Base-by-base conservation (phyloP, 1,284 basidiomycete species). In the Moesziomyces parantarcticus region DNA sequence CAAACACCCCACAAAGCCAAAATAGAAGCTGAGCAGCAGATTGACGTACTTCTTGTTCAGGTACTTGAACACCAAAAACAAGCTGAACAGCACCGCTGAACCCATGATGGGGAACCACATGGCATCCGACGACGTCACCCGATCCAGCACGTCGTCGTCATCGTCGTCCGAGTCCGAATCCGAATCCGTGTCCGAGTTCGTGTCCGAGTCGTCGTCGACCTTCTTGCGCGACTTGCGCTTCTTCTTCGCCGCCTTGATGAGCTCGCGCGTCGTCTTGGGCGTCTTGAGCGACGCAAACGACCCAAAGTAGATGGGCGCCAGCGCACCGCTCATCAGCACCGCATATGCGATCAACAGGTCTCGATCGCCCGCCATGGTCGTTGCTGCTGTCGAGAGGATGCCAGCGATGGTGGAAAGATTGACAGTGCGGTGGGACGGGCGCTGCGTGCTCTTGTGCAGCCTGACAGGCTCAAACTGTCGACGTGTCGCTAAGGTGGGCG, bases 91-190 rank as follows among this genome's bases (percentile, higher is more conserved):
- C 5, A 79, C 80, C 5, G 58, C 69, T 23, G 72, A 76, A 48
- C 81, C 81, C 52, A 83, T 71, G 52, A 83, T 68, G 25, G 81
- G 81, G 47, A 83, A 78, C 52, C 79, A 67, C 68, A 76, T 81
- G 26, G 81, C 81, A 42, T 80, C 78, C 2, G 63, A 65, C 11
- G 79, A 76, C 10, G 81, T 81, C 13, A 83, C 63, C 53, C 65
- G 71, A 23, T 81, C 72, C 40, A 73, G 47, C 11, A 58, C 51
- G 5, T 71, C 73, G 16, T 76, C 66, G 20, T 76, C 77, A 3
- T 83, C 78, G 44, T 76, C 73, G 44, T 76, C 73, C 21, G 56
- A 60, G 26, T 68, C 72, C n/a, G 54, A 59, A 16, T 60, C 64
- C 16, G 42, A 51, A 5, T 65, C 67, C 2, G 54, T 54, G 39